phyloP scores from a whole-genome alignment of 768 basidiomycete genomes.

The Solioccasus polychromus region DNA sequence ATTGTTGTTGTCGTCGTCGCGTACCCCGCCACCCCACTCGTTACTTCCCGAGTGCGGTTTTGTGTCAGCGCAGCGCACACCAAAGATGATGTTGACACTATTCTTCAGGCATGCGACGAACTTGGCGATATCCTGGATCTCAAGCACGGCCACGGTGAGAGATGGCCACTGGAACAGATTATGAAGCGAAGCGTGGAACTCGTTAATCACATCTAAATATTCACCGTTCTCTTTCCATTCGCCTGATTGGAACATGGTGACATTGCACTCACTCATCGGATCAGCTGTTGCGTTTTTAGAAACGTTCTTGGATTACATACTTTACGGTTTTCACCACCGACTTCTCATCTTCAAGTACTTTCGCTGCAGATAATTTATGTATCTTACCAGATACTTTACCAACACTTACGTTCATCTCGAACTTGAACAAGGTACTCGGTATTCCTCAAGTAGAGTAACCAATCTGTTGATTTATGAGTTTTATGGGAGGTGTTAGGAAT shows the following conservation, averaged over 20 bases:
- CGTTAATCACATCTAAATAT: slow-evolving; percentile 39
- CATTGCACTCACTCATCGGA: not conserved
- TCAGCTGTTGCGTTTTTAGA: slow-evolving; percentile 5
- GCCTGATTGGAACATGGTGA: not conserved
- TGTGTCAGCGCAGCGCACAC: slow-evolving; percentile 95
- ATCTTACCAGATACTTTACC: slow-evolving; percentile 17
- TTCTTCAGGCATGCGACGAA: slow-evolving; percentile 88
- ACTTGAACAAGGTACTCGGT: not conserved
- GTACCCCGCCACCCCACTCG: slow-evolving; percentile 87
- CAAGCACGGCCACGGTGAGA: slow-evolving; percentile 70
- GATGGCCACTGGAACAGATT: slow-evolving; percentile 80
- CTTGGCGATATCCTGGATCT: slow-evolving; percentile 87
- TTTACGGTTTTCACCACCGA: slow-evolving; percentile 15
- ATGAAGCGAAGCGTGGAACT: slow-evolving; percentile 71
- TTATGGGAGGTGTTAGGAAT: too few species aligned
- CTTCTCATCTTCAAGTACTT: slow-evolving; percentile 8
- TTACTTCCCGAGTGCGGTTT: slow-evolving; percentile 87
- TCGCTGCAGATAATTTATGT: slow-evolving; percentile 28
- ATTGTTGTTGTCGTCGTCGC: slow-evolving; percentile 88
- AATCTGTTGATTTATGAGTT: too few species aligned
- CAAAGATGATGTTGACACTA: slow-evolving; percentile 89
- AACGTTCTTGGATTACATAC: slow-evolving; percentile 25
- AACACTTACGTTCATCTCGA: slow-evolving; percentile 4
- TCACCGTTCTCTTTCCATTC: not conserved
- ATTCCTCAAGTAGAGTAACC: too few species aligned